Percentiles rank a stretch among this genome's conserved stretches.
These are phyloP conservation scores for Linderina pennispora DNA, from an alignment of 192 early-diverging fungal species.

Conservation along the genomic window DNA sequence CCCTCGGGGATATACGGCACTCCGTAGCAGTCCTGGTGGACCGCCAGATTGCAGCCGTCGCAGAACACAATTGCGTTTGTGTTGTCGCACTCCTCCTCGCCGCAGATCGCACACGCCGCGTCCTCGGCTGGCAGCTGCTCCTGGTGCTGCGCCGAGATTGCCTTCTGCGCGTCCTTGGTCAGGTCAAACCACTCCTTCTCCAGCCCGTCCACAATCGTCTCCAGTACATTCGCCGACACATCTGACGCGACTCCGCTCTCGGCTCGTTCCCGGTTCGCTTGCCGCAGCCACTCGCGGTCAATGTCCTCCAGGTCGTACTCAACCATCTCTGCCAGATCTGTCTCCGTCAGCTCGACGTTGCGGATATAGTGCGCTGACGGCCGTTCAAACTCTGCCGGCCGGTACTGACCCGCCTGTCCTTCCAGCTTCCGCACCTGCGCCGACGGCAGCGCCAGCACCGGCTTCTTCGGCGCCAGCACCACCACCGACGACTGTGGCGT, in stretches of 20 bases:
- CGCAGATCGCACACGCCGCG: slow-evolving; percentile 87
- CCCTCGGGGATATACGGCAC: slow-evolving; percentile 99
- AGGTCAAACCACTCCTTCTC: slow-evolving; percentile 98
- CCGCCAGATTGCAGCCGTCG: slow-evolving; percentile 98
- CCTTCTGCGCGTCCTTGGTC: slow-evolving; percentile 75
- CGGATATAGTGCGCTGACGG: slow-evolving; percentile 69
- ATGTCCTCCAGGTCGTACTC: slow-evolving; percentile 99
- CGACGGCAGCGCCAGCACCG: slow-evolving; percentile 28
- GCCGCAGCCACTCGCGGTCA: slow-evolving; percentile 70
- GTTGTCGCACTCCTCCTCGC: slow-evolving; percentile 99
- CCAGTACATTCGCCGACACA: slow-evolving; percentile 54
- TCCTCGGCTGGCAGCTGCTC: slow-evolving; percentile 69
- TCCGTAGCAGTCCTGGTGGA: slow-evolving; percentile 99
- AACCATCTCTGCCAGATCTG: slow-evolving; percentile 51
- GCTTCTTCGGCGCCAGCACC: slow-evolving; percentile 43
- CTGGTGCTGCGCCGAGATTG: slow-evolving; percentile 48
- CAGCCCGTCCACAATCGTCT: slow-evolving; percentile 78
- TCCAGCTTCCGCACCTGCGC: slow-evolving; percentile 16
- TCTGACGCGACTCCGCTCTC: slow-evolving; percentile 10
- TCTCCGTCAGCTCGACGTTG: slow-evolving; percentile 51
- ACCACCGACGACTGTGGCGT: slow-evolving; percentile 39
- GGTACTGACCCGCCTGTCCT: background rate
- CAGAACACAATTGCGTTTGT: slow-evolving; percentile 99
- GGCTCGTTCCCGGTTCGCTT: slow-evolving; percentile 60
- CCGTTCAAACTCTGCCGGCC: slow-evolving; percentile 42